These are phyloP conservation scores for Phaseolus coccineus DNA, from an alignment of 331 rosid genomes.

Conservation along the genomic window DNA sequence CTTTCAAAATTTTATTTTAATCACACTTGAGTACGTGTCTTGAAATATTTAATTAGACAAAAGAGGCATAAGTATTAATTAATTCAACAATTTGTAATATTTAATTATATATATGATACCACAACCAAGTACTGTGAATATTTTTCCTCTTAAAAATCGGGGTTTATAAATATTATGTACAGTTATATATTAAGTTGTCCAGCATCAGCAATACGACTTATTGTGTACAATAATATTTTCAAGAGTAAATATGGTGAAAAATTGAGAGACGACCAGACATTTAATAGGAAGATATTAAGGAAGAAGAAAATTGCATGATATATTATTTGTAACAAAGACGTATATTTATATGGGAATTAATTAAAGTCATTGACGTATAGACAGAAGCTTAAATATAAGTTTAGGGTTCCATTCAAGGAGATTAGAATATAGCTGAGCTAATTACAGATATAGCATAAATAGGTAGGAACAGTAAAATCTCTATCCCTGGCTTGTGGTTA, in stretches of 20 bases:
- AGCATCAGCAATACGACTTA: slow-evolving; percentile 38
- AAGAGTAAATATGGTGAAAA: slow-evolving; percentile 37
- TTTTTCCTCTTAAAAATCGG: neutral
- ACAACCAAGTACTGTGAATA: neutral
- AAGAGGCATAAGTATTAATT: neutral
- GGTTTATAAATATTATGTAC: neutral
- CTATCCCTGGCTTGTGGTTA: slow-evolving; percentile 26
- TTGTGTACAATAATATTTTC: slow-evolving; percentile 34
- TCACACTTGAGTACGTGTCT: neutral
- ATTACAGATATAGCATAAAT: slow-evolving; percentile 4
- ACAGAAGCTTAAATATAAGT: no score
- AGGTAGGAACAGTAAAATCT: slow-evolving; percentile 24
- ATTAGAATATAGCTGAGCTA: slow-evolving; percentile 25
- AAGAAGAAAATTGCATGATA: neutral
- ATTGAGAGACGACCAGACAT: neutral
- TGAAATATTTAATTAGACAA: neutral
- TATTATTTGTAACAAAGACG: no score
- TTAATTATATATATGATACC: neutral
- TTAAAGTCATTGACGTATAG: slow-evolving; percentile 36
- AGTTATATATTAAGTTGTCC: neutral
- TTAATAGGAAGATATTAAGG: slow-evolving; percentile 1
- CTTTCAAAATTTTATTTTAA: neutral
- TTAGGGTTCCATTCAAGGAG: slow-evolving; percentile 16
- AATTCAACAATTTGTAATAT: neutral
- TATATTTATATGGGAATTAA: slow-evolving; percentile 21